Base-by-base conservation (phyloP, 2,329 filamentous ascomycete species). In the Exophiala sideris region DNA sequence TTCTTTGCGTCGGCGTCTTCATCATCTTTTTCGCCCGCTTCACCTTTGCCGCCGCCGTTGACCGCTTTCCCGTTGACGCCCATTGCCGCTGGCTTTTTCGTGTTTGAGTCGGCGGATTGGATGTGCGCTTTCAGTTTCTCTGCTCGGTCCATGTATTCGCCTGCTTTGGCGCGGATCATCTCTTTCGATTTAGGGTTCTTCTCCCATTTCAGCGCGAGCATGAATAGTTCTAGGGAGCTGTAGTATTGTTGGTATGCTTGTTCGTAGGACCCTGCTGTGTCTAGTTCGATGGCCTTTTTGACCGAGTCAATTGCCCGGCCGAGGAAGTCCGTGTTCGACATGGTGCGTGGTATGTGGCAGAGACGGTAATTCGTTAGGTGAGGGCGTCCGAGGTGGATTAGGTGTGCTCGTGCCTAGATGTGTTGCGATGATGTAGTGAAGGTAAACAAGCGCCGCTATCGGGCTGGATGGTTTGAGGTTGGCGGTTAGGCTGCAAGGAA, bases 181-280 rank as follows among this genome's bases (percentile, higher is more conserved):
- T 95, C 91, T 79, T 97, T 97, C 61, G 90, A 91, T 66, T 91
- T 92, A 60, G 88, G 85, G 76, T 96, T 97, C 82, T 97, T 99
- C 78, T 99, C 94, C 92, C 92, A 99, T 79, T 99, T 99, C 57
- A 99, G 81, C 33, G 94, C 94, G 58, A 97, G 88, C 88, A 99
- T 96, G 79, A 97, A 99, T 54, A 97, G 84, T 75, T 99, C 92
- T 65, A 99, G 88, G 48, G 92, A 87, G 64, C 90, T 86, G 78
- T 96, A 96, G 82, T 99, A 99, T 60, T 88, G 81, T 70, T 96
- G 89, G 72, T 97, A 97, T 52, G 94, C 94, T 73, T 95, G 92
- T 67, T 96, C 91, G 75, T 99, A 99, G 70, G 97, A 90, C 70
- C 90, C 91, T 42, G 89, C 88, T 63, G 92, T 95, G 77, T 99